These are phyloP conservation scores for Parietaria judaica DNA, from an alignment of 306 rosid species.

Conservation along the genomic window DNA sequence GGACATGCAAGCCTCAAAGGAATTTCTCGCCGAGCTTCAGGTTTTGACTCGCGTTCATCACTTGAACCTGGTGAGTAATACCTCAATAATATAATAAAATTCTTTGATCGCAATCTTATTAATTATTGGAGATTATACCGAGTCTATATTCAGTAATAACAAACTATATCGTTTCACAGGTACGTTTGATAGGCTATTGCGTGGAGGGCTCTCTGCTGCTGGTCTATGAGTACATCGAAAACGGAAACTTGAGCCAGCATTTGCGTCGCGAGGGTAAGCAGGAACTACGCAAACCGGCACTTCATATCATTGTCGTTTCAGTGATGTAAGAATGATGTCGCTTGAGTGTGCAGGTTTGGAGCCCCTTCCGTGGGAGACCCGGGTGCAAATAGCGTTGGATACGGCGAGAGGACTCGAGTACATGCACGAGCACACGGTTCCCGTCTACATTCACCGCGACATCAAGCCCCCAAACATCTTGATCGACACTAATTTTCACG, in stretches of 20 bases:
- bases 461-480: slow-evolving; percentile 69
- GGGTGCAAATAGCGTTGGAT: slow-evolving; percentile 74
- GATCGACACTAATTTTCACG: slow-evolving; percentile 59
- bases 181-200: slow-evolving; percentile 67
- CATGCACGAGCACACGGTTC: slow-evolving; percentile 80
- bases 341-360: slow-evolving; percentile 30
- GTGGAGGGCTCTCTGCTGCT: slow-evolving; percentile 60
- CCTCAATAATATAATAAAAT: no score
- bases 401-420: slow-evolving; percentile 73
- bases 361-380: slow-evolving; percentile 56
- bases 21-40: slow-evolving; percentile 59
- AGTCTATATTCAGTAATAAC: no score
- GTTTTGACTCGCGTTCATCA: slow-evolving; percentile 75
- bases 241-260: slow-evolving; percentile 60
- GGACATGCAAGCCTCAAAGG: slow-evolving; percentile 82
- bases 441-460: slow-evolving; percentile 70
- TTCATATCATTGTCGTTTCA: background rate
- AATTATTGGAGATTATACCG: no score
- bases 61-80: slow-evolving; percentile 50
- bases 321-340: no score
- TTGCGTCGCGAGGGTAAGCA: slow-evolving; percentile 46
- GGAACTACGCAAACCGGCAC: background rate
- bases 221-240: slow-evolving; percentile 68
- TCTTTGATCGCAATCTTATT: no score
- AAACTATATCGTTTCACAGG: slow-evolving; percentile 24